Conservation (phyloP, 2,329 filamentous ascomycete genomes). For the Fusarium pilosicola region DNA sequence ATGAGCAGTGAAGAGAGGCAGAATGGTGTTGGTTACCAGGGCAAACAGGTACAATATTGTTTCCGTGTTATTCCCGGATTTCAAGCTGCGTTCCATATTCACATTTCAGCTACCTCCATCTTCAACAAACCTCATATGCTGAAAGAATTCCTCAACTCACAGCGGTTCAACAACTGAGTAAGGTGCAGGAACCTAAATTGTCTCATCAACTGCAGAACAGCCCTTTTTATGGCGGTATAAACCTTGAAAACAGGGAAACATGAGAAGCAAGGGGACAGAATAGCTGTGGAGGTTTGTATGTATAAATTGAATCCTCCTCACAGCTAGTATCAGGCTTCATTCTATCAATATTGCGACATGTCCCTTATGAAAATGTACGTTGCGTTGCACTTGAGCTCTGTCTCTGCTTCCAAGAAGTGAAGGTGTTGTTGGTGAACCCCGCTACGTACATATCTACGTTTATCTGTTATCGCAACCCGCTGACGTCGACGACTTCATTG, state of each 20-base stretch:
- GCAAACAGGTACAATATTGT: fast-evolving
- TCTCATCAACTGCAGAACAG: fast-evolving
- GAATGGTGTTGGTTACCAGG: neutral
- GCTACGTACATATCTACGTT: neutral
- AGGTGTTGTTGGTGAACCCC: neutral
- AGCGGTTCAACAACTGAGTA: fast-evolving
- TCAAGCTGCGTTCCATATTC: neutral
- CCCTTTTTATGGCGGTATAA: neutral
- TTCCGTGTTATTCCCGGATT: neutral
- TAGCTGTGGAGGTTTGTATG: fast-evolving
- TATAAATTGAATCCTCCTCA: fast-evolving
- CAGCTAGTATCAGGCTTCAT: fast-evolving
- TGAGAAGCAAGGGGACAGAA: fast-evolving
- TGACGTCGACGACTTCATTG: neutral
- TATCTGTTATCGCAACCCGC: neutral
- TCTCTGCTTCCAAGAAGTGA: no score
- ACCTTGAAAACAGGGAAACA: neutral
- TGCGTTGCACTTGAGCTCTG: neutral
- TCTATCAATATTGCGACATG: fast-evolving
- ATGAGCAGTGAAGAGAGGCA: fast-evolving
- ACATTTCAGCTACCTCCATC: fast-evolving
- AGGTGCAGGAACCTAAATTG: fast-evolving
- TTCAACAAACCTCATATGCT: neutral
- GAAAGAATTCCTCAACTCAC: fast-evolving
- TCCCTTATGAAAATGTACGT: fast-evolving